These are phyloP conservation scores for Neospermospora avenae DNA, from an alignment of 2,329 filamentous ascomycete genomes.

Conservation along the genomic window DNA sequence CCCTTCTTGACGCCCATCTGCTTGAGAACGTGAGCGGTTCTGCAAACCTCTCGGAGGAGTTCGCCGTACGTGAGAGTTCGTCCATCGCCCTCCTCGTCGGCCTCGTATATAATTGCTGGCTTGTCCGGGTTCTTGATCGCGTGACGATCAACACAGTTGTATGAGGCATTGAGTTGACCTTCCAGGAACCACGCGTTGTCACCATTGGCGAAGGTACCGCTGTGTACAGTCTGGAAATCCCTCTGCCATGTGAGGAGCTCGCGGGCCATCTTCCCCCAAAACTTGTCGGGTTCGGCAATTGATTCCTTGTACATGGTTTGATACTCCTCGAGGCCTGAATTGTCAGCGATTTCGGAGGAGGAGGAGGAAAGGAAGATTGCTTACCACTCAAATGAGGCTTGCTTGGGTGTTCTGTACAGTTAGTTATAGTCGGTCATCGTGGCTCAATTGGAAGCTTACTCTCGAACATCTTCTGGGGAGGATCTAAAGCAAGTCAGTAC, in stretches of 20 bases:
- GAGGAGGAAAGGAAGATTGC: slow-evolving; percentile 30
- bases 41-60: slow-evolving; percentile 87
- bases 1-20: slow-evolving; percentile 96
- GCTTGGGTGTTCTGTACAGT: slow-evolving; percentile 60
- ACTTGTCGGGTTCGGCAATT: slow-evolving; percentile 82
- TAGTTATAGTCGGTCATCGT: slow-evolving; percentile 18
- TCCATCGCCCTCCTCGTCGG: slow-evolving; percentile 83
- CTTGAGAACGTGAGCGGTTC: slow-evolving; percentile 82
- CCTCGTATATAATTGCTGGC: slow-evolving; percentile 97
- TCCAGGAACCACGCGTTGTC: slow-evolving; percentile 95
- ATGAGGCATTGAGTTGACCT: slow-evolving; percentile 89
- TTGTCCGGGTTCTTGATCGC: slow-evolving; percentile 92
- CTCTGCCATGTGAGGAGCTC: slow-evolving; percentile 87
- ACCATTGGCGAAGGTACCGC: slow-evolving; percentile 71
- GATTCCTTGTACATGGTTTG: slow-evolving; percentile 74
- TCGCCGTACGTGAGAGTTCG: slow-evolving; percentile 90
- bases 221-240: slow-evolving; percentile 87
- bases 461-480: slow-evolving; percentile 63
- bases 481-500: slow-evolving; percentile 44
- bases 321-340: slow-evolving; percentile 61
- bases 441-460: slow-evolving; percentile 47
- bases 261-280: slow-evolving; percentile 83
- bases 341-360: neutral
- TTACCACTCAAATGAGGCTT: slow-evolving; percentile 65
- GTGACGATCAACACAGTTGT: slow-evolving; percentile 96